A percentile compares a stretch with the other conserved stretches of the same genome.
Conservation (phyloP, 2,329 filamentous ascomycete genomes). For the Zasmidium cellare region DNA sequence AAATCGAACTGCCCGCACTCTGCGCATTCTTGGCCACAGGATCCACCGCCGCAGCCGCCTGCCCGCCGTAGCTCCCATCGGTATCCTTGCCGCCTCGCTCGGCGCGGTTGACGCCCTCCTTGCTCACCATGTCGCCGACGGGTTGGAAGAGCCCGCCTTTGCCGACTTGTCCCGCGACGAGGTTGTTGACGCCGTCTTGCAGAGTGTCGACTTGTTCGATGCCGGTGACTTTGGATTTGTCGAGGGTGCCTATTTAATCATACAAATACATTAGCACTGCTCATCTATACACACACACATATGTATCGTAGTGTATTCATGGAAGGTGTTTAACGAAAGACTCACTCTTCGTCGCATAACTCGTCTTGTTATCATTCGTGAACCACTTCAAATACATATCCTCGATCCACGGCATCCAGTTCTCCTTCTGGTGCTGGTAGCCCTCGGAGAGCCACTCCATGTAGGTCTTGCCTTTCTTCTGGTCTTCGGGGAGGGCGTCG, state of each 20-base stretch:
- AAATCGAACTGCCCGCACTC: slow-evolving; percentile 29
- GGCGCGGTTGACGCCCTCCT: slow-evolving; percentile 65
- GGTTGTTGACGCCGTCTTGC: slow-evolving; percentile 66
- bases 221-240: slow-evolving; percentile 70
- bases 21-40: slow-evolving; percentile 31
- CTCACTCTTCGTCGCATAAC: slow-evolving; percentile 67
- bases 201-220: slow-evolving; percentile 66
- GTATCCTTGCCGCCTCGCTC: slow-evolving; percentile 67
- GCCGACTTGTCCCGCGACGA: slow-evolving; percentile 64
- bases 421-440: slow-evolving; percentile 72
- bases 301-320: no score
- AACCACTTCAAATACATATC: slow-evolving; percentile 72
- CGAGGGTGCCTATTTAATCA: slow-evolving; percentile 57
- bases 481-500: slow-evolving; percentile 32
- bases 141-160: slow-evolving; percentile 67
- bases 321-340: no score
- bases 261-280: no score
- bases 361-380: slow-evolving; percentile 75
- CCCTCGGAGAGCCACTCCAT: slow-evolving; percentile 62
- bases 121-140: slow-evolving; percentile 61
- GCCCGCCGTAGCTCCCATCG: slow-evolving; percentile 51
- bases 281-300: no score
- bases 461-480: slow-evolving; percentile 33
- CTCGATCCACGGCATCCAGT: slow-evolving; percentile 76
- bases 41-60: slow-evolving; percentile 38